A percentile compares a stretch with the other conserved stretches of the same genome.
phyloP scores from a whole-genome alignment of 2,329 filamentous ascomycete species.

The Diaporthe vexans region DNA sequence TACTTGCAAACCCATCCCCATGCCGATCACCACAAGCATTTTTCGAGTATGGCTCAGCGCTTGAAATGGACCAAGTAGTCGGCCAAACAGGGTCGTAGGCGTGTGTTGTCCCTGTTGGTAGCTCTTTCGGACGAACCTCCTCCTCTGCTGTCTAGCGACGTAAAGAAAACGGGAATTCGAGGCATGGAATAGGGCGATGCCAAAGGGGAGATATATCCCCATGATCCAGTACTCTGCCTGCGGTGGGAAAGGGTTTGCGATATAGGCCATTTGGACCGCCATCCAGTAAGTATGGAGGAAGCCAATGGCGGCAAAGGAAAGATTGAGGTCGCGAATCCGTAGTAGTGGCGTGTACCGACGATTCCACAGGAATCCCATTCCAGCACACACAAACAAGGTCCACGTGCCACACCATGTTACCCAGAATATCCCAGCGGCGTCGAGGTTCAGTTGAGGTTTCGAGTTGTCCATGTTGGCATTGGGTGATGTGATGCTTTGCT shows the following conservation, averaged over 20 bases:
- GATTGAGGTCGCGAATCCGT: slow-evolving; percentile 50
- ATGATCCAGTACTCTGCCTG: slow-evolving; percentile 76
- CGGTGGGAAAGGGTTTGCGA: slow-evolving; percentile 59
- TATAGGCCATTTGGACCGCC: slow-evolving; percentile 50
- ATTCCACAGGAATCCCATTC: slow-evolving; percentile 45
- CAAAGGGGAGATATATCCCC: slow-evolving; percentile 74
- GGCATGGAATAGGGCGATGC: slow-evolving; percentile 76
- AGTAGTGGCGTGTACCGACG: slow-evolving; percentile 48
- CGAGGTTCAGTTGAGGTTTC: slow-evolving; percentile 24
- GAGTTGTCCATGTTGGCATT: slow-evolving; percentile 20
- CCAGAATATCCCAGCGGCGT: slow-evolving; percentile 32
- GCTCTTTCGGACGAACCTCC: slow-evolving; percentile 45
- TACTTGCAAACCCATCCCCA: slow-evolving; percentile 71
- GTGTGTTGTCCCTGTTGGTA: neutral
- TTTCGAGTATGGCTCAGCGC: slow-evolving; percentile 61
- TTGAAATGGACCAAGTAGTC: slow-evolving; percentile 53
- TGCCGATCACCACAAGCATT: slow-evolving; percentile 63
- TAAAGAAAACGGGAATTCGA: slow-evolving; percentile 73
- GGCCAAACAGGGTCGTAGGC: slow-evolving; percentile 47
- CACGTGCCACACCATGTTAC: slow-evolving; percentile 36
- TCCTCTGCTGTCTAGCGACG: slow-evolving; percentile 67
- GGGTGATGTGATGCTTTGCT: neutral
- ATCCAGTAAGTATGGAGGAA: slow-evolving; percentile 45
- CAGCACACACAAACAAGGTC: slow-evolving; percentile 44
- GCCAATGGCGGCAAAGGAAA: slow-evolving; percentile 47